Evolutionary conservation across 306 rosid species (phyloP), one percentile per base, ranked within the genome.

Genomic region (Cercis canadensis): DNA sequence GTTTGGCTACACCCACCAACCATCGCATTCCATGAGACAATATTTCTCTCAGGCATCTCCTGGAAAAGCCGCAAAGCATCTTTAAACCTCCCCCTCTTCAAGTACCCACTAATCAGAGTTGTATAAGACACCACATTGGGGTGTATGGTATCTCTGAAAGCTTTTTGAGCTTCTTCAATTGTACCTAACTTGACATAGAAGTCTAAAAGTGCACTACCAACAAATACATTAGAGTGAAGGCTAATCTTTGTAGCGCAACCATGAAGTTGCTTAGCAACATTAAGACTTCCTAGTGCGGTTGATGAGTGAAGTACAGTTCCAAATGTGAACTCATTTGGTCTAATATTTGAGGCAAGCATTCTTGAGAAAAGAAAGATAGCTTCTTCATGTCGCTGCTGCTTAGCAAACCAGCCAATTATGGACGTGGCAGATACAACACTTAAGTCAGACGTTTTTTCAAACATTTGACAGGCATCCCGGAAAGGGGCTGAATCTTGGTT

Each of bases 91-190:
- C 72, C 65, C 61, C 58, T 81, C 79, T 85, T 90, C 70, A 93
- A 60, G 78, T 82, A 90, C 16, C 96, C 96, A 72, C 83, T 61
- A 52, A 90, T 85, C 83, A 93, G 63, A 61, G 96, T 74, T 6
- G 98, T 93, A 57, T 87, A 84, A 63, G 98, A 88, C 66, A 93
- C 97, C 73, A 93, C 97, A 80, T 93, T 88, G 5, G 92, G 96
- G 24, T 55, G 32, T 2, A 14, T 53, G 21, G 84, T 88, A 72
- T 88, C 96, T 54, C 69, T 62, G 13, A 90, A 90, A 74, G 85
- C 86, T 74, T 62, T 82, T 49, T 55, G 77, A 14, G 94, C 90
- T 59, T 87, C 87, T 47, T 85, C 91, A 11, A 76, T 75, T 19
- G 60, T 58, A 54, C 96, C 66, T 88, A 87, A 64, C 81, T 93